Evolutionary conservation across 768 basidiomycete genomes (phyloP).

Genomic region (Trametes sanguinea): DNA sequence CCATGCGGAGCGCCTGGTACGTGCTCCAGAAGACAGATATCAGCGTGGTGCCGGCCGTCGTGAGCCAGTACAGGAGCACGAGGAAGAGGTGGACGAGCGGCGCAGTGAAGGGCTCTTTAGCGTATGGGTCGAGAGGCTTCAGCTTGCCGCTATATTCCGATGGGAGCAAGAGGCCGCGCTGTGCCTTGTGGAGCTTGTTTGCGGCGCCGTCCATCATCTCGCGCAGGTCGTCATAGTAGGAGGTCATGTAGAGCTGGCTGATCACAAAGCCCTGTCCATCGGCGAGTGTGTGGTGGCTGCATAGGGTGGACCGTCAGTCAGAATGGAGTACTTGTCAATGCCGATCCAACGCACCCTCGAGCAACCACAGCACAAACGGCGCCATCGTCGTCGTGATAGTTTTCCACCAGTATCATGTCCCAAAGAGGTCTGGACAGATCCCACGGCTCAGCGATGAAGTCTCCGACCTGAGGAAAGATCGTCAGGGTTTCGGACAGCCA

Average conservation of each 20-base stretch:
- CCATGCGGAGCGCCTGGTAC: slow-evolving; percentile 20
- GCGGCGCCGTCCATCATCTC: slow-evolving; percentile 19
- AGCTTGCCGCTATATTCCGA: slow-evolving; percentile 24
- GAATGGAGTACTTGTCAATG: background rate
- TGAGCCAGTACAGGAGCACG: slow-evolving; percentile 22
- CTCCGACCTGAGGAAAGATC: slow-evolving; percentile 20
- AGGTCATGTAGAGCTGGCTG: slow-evolving; percentile 29
- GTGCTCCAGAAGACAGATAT: slow-evolving; percentile 22
- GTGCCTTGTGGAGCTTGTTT: slow-evolving; percentile 9
- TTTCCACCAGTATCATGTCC: slow-evolving; percentile 27
- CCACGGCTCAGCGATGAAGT: slow-evolving; percentile 28
- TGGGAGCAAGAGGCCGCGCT: slow-evolving; percentile 23
- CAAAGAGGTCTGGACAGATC: slow-evolving; percentile 24
- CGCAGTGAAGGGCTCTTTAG: slow-evolving; percentile 10
- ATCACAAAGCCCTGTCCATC: slow-evolving; percentile 31
- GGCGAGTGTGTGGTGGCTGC: slow-evolving; percentile 28
- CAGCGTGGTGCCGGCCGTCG: slow-evolving; percentile 3
- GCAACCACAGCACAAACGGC: slow-evolving; percentile 25
- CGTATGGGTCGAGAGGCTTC: slow-evolving; percentile 20
- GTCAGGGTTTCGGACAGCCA: background rate
- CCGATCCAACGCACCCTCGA: slow-evolving; percentile 20
- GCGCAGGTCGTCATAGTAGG: slow-evolving; percentile 26
- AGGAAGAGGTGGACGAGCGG: slow-evolving; percentile 23
- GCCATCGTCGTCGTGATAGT: slow-evolving; percentile 28
- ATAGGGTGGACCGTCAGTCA: background rate